Evolutionary conservation across 2,329 filamentous ascomycete species (phyloP).

Genomic region (Blastomyces parvus): DNA sequence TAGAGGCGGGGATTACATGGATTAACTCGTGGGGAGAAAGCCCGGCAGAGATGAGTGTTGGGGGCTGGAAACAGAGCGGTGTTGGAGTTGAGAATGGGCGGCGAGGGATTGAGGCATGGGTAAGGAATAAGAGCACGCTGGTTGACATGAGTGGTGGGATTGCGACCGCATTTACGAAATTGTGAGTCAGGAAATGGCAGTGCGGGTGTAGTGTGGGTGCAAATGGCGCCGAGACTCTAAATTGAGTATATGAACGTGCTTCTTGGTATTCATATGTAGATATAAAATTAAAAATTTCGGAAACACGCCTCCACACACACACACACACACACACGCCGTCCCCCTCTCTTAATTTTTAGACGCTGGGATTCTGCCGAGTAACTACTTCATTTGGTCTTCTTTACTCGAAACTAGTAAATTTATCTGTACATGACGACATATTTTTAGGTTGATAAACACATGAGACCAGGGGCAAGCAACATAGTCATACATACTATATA

Average conservation of each 20-base stretch:
- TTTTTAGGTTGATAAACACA: not conserved
- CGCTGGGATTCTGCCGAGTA: not conserved
- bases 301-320: not conserved
- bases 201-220: not conserved
- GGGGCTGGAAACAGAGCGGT: conserved; percentile 86
- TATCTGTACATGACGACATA: not conserved
- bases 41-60: conserved; percentile 84
- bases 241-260: too few species aligned
- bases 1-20: conserved; percentile 85
- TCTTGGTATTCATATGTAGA: too few species aligned
- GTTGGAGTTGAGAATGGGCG: conserved; percentile 79
- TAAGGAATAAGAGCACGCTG: conserved; percentile 77
- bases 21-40: conserved; percentile 90
- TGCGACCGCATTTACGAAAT: conserved; percentile 63
- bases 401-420: not conserved
- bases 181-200: conserved; percentile 34
- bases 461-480: not conserved
- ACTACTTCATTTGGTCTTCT: not conserved
- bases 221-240: not conserved
- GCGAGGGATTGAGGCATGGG: conserved; percentile 69
- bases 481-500: not conserved
- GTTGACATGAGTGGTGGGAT: conserved; percentile 68
- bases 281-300: not conserved
- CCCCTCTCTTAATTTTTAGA: too few species aligned
- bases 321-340: too few species aligned